Conservation (phyloP, 2,329 filamentous ascomycete genomes). For the Raffaelea albimanens region DNA sequence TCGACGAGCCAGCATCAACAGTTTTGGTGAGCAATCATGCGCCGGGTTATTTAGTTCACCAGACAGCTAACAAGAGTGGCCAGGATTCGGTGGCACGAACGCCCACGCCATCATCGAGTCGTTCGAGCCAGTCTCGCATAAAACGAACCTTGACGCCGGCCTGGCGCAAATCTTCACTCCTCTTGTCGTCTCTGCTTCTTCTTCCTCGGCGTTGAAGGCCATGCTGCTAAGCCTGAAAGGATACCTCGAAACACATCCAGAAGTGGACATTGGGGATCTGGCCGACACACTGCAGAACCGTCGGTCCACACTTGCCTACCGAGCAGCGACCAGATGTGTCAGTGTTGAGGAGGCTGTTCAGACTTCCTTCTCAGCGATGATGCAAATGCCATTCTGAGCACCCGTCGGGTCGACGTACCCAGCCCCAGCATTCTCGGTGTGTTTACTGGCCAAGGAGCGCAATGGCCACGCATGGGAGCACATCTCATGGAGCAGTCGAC, state of each 20-base stretch:
- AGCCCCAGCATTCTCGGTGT: slow-evolving; percentile 17
- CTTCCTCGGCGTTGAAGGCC: no score
- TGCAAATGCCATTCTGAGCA: no score
- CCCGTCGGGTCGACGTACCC: no score
- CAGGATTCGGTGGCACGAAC: slow-evolving; percentile 32
- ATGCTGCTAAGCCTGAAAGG: no score
- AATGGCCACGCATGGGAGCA: slow-evolving; percentile 32
- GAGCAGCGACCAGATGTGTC: no score
- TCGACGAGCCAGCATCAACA: slow-evolving; percentile 32
- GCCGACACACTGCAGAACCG: slow-evolving; percentile 21
- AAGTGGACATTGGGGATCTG: slow-evolving; percentile 10
- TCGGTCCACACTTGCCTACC: slow-evolving; percentile 22
- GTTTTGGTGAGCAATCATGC: slow-evolving; percentile 24
- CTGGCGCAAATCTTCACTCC: slow-evolving; percentile 13
- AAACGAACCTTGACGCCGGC: neutral
- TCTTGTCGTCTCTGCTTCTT: slow-evolving; percentile 26
- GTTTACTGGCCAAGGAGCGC: slow-evolving; percentile 37
- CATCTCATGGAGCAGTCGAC: slow-evolving; percentile 19
- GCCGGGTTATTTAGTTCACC: neutral
- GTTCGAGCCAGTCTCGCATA: slow-evolving; percentile 15
- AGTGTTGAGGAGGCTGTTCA: no score
- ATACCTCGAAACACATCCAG: slow-evolving; percentile 20
- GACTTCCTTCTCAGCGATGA: no score
- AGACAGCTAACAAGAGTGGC: no score
- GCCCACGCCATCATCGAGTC: slow-evolving; percentile 31